Evolutionary conservation across 305 asterid species (phyloP).

Genomic region (Fraxinus baroniana): DNA sequence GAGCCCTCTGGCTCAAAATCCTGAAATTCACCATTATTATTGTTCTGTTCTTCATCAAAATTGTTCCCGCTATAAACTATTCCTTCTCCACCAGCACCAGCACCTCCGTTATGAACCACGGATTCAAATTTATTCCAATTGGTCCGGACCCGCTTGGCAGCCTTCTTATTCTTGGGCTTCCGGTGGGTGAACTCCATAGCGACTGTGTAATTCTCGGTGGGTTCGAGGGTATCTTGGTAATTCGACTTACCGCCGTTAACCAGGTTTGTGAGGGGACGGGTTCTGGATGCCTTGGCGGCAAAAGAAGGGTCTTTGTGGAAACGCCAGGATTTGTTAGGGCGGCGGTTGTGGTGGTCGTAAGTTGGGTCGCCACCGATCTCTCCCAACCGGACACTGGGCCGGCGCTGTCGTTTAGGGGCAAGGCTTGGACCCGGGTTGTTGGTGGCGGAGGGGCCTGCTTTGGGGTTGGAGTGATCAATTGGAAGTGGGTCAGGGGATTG

Average conservation of each 20-base stretch:
- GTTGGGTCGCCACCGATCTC: constrained; percentile 91
- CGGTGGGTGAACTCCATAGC: constrained; percentile 40
- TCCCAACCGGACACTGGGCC: constrained; percentile 95
- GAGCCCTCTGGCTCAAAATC: constrained; percentile 60
- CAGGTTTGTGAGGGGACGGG: constrained; percentile 88
- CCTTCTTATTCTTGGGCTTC: constrained; percentile 63
- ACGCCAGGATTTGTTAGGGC: constrained; percentile 66
- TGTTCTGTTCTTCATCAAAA: constrained; percentile 45
- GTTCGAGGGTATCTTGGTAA: constrained; percentile 40
- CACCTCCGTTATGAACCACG: constrained; percentile 32
- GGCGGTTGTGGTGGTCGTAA: constrained; percentile 63
- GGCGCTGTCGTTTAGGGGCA: constrained; percentile 90
- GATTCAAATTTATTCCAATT: constrained; percentile 74
- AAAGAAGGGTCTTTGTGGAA: constrained; percentile 82
- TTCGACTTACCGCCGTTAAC: constrained; percentile 53
- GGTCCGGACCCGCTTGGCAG: constrained; percentile 70
- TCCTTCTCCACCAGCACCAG: constrained; percentile 31
- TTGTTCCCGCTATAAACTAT: constrained; percentile 41
- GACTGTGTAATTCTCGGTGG: constrained; percentile 36
- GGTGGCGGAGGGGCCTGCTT: constrained; percentile 27
- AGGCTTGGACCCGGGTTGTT: constrained; percentile 33
- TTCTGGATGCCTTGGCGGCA: constrained; percentile 76
- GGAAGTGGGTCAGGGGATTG: constrained; percentile 46
- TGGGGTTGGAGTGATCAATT: constrained; percentile 38
- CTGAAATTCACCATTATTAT: constrained; percentile 48